Evolutionary conservation across 2,329 filamentous ascomycete species (phyloP), one percentile per base, ranked within the genome.

Genomic region (Botrytis fragariae): DNA sequence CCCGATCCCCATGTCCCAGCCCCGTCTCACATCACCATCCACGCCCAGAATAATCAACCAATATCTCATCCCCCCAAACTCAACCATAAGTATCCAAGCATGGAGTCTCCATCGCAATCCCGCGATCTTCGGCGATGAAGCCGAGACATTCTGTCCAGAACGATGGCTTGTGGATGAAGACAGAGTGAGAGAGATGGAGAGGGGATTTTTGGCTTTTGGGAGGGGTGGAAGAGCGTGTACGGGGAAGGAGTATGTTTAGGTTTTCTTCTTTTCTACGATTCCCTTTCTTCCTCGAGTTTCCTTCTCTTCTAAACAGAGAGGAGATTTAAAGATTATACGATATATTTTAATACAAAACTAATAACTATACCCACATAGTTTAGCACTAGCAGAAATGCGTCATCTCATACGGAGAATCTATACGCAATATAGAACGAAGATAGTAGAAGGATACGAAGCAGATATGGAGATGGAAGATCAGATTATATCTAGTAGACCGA

Each of bases 131-230:
- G 90, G 64, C 0, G 29, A 91, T 1, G 87, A 94, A 61, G 92
- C 94, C 0, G 92, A 97, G 74, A 83, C 82, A 9, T 98, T 95
- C 79, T 86, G 91, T 69, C 95, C 95, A 0, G 92, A 95, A 73
- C 87, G 95, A 77, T 98, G 95, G 95, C 88, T 97, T 76, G 89
- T 87, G 25, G 86, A 87, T 14, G 87, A 91, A 63, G 93, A 93
- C 3, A 87, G 91, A 65, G 93, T 92, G 3, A 93, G 95, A 77
- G 87, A 91, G 74, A 92, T 95, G 78, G 88, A 88, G 77, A 84
- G 88, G 61, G 78, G 88, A 12, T 88, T 91, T 78, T 92, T 91
- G 83, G 87, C 91, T 0, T 92, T 92, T 83, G 87, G 89, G 10
- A 87, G 84, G 65, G 91, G 91, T 7, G 90, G 89, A 0, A 83